Percentiles rank a stretch among this genome's conserved stretches.
Evolutionary conservation across 2,329 filamentous ascomycete species (phyloP).

Genomic region (Lasiodiplodia gonubiensis): DNA sequence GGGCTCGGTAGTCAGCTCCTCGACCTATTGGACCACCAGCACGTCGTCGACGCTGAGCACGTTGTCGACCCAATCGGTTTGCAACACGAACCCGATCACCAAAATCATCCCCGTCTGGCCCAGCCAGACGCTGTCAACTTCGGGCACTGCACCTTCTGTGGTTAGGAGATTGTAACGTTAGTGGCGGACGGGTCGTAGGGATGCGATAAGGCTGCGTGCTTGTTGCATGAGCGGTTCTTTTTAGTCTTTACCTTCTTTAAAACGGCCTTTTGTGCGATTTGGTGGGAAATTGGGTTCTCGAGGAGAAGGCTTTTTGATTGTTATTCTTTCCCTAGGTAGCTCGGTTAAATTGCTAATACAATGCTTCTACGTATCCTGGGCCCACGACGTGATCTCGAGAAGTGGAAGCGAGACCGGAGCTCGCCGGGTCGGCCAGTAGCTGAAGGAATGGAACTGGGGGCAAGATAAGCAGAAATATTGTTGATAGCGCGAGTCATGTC

Average conservation of each 20-base stretch:
- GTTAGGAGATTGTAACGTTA: background rate
- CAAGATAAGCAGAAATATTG: background rate
- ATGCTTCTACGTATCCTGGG: background rate
- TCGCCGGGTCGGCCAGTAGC: background rate
- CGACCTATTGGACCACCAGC: conserved; percentile 20
- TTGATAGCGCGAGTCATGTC: background rate
- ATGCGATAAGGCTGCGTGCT: background rate
- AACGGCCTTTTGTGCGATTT: background rate
- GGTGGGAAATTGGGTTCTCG: background rate
- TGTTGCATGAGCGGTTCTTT: background rate
- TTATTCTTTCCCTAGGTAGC: background rate
- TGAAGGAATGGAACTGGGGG: background rate
- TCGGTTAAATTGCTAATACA: too few species aligned
- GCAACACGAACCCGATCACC: conserved; percentile 16
- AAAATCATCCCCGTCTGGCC: conserved; percentile 5
- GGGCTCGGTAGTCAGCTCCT: conserved; percentile 9
- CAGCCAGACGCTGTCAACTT: background rate
- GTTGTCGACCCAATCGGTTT: background rate
- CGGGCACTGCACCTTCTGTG: background rate
- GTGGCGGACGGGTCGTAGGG: background rate
- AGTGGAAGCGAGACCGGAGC: background rate
- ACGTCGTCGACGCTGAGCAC: background rate
- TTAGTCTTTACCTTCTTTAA: background rate
- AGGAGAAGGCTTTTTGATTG: conserved; percentile 1
- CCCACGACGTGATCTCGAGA: background rate